These are phyloP conservation scores for Pyrus bretschneideri DNA, from an alignment of 306 rosid species.

Conservation along the genomic window DNA sequence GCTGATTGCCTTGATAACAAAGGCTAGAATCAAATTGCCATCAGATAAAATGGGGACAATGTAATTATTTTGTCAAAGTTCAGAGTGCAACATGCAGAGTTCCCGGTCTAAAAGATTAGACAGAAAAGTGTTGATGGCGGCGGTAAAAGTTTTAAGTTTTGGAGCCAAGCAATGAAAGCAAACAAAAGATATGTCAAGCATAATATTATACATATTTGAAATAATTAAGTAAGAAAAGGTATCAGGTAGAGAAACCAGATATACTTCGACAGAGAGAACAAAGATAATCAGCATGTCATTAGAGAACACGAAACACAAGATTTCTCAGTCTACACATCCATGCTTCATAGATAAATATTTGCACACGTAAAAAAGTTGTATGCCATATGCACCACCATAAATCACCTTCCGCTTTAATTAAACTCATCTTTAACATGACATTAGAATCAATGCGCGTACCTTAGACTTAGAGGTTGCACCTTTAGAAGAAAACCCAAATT, in stretches of 20 bases:
- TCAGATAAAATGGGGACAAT: neutral
- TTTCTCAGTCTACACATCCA: neutral
- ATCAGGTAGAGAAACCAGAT: neutral
- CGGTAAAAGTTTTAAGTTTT: neutral
- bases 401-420: neutral
- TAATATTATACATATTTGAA: too few relatives aligned
- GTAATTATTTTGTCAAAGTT: neutral
- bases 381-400: neutral
- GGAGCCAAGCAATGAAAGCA: neutral
- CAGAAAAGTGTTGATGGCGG: neutral
- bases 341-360: neutral
- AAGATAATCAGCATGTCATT: neutral
- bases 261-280: neutral
- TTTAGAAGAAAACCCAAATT: constrained; percentile 90
- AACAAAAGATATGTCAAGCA: neutral
- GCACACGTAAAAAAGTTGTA: neutral
- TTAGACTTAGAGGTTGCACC: constrained; percentile 62
- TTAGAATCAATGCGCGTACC: neutral
- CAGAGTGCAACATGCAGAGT: neutral
- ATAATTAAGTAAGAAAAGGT: neutral
- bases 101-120: neutral
- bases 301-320: neutral
- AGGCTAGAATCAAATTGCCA: neutral
- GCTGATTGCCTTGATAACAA: neutral
- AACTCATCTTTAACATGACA: neutral